Evolutionary conservation across 139 green algal genomes (phyloP).

Genomic region (Zygnema circumcarinatum): DNA sequence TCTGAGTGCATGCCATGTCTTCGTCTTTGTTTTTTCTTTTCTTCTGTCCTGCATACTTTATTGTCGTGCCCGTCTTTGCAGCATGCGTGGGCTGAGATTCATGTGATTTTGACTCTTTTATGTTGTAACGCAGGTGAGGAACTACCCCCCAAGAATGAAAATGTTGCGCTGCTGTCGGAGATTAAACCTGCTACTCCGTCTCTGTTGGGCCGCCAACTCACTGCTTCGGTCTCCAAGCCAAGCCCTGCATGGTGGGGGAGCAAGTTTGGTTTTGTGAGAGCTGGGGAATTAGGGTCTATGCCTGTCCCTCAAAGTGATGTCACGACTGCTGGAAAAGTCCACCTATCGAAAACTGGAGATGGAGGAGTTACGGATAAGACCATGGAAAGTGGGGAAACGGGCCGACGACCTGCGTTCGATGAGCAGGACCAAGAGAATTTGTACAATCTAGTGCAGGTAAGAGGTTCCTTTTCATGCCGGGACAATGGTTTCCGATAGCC

Average conservation of each 20-base stretch:
- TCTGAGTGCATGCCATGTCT: neutral
- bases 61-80: too few species aligned
- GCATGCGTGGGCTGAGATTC: too few species aligned
- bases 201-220: neutral
- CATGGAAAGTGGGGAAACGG: neutral
- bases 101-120: too few species aligned
- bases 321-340: neutral
- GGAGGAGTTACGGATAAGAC: conserved; percentile 7
- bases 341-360: too few species aligned
- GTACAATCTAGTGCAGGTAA: conserved; percentile 77
- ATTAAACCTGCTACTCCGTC: neutral
- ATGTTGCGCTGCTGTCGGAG: neutral
- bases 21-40: neutral
- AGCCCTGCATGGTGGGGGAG: conserved; percentile 38
- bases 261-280: conserved; percentile 50
- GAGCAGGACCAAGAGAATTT: conserved; percentile 87
- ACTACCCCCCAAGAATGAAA: too few species aligned
- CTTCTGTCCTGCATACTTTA: too few species aligned
- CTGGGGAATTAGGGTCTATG: conserved; percentile 27
- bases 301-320: neutral
- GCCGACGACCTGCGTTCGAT: conserved; percentile 71
- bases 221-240: neutral
- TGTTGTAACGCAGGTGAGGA: neutral
- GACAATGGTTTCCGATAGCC: too few species aligned
- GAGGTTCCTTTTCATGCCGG: too few species aligned